Base-by-base conservation (phyloP, 345 rosid species). In the Salix dunnii region DNA sequence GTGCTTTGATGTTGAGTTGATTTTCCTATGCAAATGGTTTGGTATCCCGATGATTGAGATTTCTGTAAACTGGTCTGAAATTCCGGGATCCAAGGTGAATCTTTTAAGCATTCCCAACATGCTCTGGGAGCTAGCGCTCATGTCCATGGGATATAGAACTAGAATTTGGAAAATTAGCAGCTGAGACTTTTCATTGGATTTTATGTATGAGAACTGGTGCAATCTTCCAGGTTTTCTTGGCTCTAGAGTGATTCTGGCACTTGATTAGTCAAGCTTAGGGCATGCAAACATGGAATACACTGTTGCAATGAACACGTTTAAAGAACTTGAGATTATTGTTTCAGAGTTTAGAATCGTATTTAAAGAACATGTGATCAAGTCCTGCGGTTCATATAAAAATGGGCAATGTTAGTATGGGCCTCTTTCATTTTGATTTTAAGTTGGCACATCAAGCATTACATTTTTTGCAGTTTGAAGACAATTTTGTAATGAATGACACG, bases 1-100 rank as follows among this genome's bases (percentile, higher is more conserved):
- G 99, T 96, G 99, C 83, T 96, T 96, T 36, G 99, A 96, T 79
- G 99, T 96, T 12, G 99, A 96, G 87, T 23, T 96, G 76, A 96
- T 96, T 72, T 96, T 78, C 82, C 82, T 96, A 27, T 93, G 99
- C 96, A 96, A 93, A 84, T 77, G 88, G 83, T 93, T 92, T 18
- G 71, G 80, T 25, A 90, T 96, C 48, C 95, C 97, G 20, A 87
- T 92, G 85, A 55, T 74, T 6, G 99, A 96, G 88, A 89, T 92
- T 76, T 93, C 98, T 10, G 99, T 96, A 48, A 93, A 87, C 70
- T 93, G 99, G 99, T 84, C 92, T 20, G 98, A 96, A 81, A 96
- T 93, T 64, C 99, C 99, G 4, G 99, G 99, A 73, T 96, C 99
- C 18, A 96, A 96, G 88, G 89, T 93, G 84, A 96, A 88, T 85